phyloP scores from a whole-genome alignment of 192 early-diverging fungal species.

The Jimgerdemannia lactiflua region DNA sequence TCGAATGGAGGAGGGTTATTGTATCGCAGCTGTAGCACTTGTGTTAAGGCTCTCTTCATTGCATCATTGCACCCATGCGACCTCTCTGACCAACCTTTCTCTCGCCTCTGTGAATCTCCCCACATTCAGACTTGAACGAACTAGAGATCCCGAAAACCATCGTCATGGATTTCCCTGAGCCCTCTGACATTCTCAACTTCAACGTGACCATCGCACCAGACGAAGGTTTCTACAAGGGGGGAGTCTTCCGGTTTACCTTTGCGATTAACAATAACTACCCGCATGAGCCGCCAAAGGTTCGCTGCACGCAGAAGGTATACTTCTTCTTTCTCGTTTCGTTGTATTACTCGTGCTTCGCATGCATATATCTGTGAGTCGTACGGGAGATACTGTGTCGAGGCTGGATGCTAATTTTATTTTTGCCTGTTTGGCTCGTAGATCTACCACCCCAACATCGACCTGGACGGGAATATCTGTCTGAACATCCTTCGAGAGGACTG shows the following conservation, averaged over 20 bases:
- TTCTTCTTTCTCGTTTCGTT: not conserved
- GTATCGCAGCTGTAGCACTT: no score
- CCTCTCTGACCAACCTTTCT: not conserved
- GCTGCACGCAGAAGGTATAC: constrained; percentile 78
- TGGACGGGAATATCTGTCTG: constrained; percentile 94
- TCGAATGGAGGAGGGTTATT: no score
- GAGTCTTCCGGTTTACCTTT: constrained; percentile 81
- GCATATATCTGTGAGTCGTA: no score
- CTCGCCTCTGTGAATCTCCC: not conserved
- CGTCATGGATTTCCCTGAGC: constrained; percentile 69
- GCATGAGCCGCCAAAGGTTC: constrained; percentile 92
- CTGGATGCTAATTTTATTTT: not conserved
- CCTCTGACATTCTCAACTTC: constrained; percentile 82
- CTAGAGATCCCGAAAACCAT: constrained; percentile 77
- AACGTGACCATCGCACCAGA: constrained; percentile 80
- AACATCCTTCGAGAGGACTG: constrained; percentile 98
- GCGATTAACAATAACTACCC: constrained; percentile 87
- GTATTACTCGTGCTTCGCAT: no score
- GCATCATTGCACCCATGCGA: not conserved
- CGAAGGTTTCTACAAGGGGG: constrained; percentile 87
- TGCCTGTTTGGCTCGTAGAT: constrained; percentile 45
- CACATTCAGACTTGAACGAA: constrained; percentile 74
- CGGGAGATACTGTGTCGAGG: no score
- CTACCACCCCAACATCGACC: constrained; percentile 98
- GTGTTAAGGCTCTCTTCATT: not conserved